These are phyloP conservation scores for Leishmania gerbilli DNA, from an alignment of 208 protist species.

Conservation along the genomic window DNA sequence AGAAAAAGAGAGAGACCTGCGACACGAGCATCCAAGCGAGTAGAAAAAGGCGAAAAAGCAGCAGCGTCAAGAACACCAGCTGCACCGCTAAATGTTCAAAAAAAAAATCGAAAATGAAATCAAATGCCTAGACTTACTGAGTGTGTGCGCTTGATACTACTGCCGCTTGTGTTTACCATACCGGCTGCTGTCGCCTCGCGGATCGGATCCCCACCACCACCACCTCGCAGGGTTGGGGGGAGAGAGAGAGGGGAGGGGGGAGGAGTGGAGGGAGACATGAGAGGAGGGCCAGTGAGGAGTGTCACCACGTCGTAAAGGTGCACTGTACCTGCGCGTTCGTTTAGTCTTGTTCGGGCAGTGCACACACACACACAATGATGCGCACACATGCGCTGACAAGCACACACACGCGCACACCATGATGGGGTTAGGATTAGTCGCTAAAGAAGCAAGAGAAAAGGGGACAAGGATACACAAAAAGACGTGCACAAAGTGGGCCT, in stretches of 20 bases:
- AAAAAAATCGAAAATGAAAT: slow-evolving; percentile 1
- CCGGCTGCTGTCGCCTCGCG: background rate
- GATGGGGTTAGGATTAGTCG: background rate
- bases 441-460: background rate
- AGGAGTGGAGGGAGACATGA: background rate
- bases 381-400: background rate
- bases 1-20: background rate
- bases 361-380: background rate
- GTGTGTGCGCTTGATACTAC: background rate
- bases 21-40: background rate
- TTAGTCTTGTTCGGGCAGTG: background rate
- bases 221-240: background rate
- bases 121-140: background rate
- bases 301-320: background rate
- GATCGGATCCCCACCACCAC: background rate
- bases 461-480: background rate
- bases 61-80: background rate
- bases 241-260: background rate
- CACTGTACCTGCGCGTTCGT: background rate
- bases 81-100: background rate
- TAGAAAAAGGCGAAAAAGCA: background rate
- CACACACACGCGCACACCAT: background rate
- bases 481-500: background rate
- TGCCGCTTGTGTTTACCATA: background rate
- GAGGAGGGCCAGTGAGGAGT: background rate